phyloP scores from a whole-genome alignment of 1,139 yeast species.

The Hemisphaericaspora xylanilytica region DNA sequence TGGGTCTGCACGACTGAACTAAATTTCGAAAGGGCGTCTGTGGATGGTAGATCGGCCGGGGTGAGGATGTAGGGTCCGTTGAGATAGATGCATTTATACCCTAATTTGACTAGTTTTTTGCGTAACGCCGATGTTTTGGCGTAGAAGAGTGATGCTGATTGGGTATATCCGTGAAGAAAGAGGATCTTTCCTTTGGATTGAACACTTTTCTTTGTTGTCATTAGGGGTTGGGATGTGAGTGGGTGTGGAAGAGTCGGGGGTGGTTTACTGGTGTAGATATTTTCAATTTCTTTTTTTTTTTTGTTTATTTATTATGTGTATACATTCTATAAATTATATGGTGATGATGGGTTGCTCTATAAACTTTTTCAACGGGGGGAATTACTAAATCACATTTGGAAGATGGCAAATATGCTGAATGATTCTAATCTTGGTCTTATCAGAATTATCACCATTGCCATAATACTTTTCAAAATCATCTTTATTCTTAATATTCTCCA shows the following conservation, averaged over 20 bases:
- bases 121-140: conserved; percentile 48
- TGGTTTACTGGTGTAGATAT: too few relatives aligned
- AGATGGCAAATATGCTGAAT: conserved; percentile 34
- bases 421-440: conserved; percentile 28
- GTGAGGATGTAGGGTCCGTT: conserved; percentile 71
- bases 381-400: conserved; percentile 10
- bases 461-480: conserved; percentile 36
- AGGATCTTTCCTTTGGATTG: conserved; percentile 29
- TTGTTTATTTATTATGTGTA: too few relatives aligned
- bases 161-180: conserved; percentile 47
- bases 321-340: neutral
- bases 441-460: conserved; percentile 29
- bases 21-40: conserved; percentile 45
- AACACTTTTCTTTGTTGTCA: conserved; percentile 10
- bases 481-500: conserved; percentile 25
- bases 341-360: too few relatives aligned
- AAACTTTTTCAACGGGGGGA: too few relatives aligned
- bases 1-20: conserved; percentile 22
- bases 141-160: conserved; percentile 43
- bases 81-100: conserved; percentile 66
- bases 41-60: conserved; percentile 64
- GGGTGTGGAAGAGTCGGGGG: too few relatives aligned
- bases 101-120: conserved; percentile 34
- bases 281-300: neutral
- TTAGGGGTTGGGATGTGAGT: too few relatives aligned